A percentile compares a stretch with the other conserved stretches of the same genome.
These are phyloP conservation scores for Ettlia oleoabundans DNA, from an alignment of 139 green algal species.

Conservation along the genomic window DNA sequence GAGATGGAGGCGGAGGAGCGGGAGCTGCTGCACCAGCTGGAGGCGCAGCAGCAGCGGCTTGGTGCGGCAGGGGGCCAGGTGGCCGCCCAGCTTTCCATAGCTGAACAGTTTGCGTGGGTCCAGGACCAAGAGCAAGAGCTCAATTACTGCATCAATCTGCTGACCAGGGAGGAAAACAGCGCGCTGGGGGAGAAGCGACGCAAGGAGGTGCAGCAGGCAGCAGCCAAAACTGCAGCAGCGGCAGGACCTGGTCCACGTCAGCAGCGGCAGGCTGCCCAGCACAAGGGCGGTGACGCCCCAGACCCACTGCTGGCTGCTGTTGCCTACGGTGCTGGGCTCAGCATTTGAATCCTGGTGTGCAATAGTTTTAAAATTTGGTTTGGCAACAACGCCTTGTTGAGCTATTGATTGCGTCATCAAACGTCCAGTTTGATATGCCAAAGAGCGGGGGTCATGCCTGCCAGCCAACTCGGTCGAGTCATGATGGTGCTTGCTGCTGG, in stretches of 20 bases:
- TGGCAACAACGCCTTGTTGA: background rate
- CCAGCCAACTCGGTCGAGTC: background rate
- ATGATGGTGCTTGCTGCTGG: background rate
- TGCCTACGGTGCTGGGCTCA: constrained; percentile 2
- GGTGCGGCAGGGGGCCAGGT: background rate
- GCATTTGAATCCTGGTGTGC: background rate
- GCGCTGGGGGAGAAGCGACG: constrained; percentile 17
- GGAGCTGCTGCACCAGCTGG: constrained; percentile 12
- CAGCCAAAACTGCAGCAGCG: background rate
- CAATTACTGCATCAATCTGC: constrained; percentile 7
- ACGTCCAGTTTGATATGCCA: background rate
- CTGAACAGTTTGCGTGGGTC: constrained; percentile 28
- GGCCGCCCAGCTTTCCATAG: background rate
- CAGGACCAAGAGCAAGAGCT: constrained; percentile 30
- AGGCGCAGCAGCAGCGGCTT: background rate
- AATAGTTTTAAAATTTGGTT: background rate
- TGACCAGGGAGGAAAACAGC: background rate
- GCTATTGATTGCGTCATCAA: background rate
- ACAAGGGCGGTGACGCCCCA: background rate
- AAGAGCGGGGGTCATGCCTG: background rate
- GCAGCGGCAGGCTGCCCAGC: background rate
- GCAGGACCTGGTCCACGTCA: background rate
- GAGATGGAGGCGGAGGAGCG: constrained; percentile 43
- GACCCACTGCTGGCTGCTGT: constrained; percentile 26
- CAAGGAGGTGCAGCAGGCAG: background rate